These are phyloP conservation scores for Cotoneaster glaucophyllus DNA, from an alignment of 306 rosid genomes.

Conservation along the genomic window DNA sequence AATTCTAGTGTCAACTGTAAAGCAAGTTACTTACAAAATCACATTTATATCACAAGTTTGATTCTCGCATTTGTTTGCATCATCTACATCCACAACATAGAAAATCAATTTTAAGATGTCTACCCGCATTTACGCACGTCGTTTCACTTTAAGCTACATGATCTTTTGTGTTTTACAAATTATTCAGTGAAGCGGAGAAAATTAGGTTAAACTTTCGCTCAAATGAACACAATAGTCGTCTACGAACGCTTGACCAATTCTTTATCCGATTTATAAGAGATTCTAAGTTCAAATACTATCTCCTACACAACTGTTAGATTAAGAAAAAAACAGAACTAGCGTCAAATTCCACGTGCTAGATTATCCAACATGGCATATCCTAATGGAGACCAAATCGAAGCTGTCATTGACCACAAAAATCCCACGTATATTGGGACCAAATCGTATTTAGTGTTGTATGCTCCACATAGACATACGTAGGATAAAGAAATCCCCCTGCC, in stretches of 20 bases:
- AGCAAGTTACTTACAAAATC: neutral
- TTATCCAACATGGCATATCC: slow-evolving; percentile 25
- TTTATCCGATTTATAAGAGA: too few relatives aligned
- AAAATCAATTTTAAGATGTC: too few relatives aligned
- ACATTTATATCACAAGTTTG: neutral
- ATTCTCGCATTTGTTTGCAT: neutral
- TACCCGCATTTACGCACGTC: neutral
- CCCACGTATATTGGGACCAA: slow-evolving; percentile 5
- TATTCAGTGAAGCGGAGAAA: too few relatives aligned
- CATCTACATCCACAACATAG: neutral
- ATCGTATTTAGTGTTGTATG: neutral
- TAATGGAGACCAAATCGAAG: slow-evolving; percentile 13
- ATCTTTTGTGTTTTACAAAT: neutral
- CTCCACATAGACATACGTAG: neutral
- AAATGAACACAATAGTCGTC: neutral
- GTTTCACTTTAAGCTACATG: neutral
- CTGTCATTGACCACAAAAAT: slow-evolving; percentile 27
- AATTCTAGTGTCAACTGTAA: too few relatives aligned
- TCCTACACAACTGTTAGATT: too few relatives aligned
- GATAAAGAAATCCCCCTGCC: neutral
- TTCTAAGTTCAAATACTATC: too few relatives aligned
- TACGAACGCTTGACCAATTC: rapidly evolving
- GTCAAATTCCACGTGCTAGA: neutral
- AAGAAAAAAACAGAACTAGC: neutral
- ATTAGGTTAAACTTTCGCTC: neutral